Conservation (phyloP, 371 early-diverging fungal species). For the Dinochytrium kinnereticum region DNA sequence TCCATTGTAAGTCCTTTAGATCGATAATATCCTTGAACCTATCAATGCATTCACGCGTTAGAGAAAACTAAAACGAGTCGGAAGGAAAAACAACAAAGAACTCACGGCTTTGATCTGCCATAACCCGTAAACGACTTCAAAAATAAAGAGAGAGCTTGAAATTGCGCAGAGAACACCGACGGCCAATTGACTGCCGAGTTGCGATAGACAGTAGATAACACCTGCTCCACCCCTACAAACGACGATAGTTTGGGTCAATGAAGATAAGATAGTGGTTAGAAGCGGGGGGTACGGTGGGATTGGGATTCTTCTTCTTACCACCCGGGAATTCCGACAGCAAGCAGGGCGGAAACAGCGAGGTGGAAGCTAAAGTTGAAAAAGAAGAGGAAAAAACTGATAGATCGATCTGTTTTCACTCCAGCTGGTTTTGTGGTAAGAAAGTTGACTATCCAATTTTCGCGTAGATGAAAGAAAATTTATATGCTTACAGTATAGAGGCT, state of each 20-base stretch:
- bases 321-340: conserved; percentile 45
- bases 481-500: conserved; percentile 37
- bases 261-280: too few species aligned
- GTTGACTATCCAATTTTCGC: neutral
- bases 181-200: conserved; percentile 25
- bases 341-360: conserved; percentile 30
- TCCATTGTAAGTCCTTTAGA: conserved; percentile 35
- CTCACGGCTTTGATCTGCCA: conserved; percentile 39
- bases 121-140: conserved; percentile 33
- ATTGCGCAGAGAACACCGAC: conserved; percentile 30
- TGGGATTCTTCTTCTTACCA: too few species aligned
- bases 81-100: neutral
- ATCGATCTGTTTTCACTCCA: conserved; percentile 42
- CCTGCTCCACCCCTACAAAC: conserved; percentile 36
- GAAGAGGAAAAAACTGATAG: conserved; percentile 44
- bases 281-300: too few species aligned
- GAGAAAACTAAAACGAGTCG: too few species aligned
- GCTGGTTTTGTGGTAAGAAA: conserved; percentile 1
- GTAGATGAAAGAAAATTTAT: neutral
- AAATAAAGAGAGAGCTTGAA: conserved; percentile 14
- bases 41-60: too few species aligned
- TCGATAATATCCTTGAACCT: conserved; percentile 35
- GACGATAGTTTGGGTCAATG: neutral
- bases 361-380: conserved; percentile 45
- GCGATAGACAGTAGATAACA: conserved; percentile 28